Evolutionary conservation across 2,329 filamentous ascomycete species (phyloP).

Genomic region (Alternaria conjuncta): DNA sequence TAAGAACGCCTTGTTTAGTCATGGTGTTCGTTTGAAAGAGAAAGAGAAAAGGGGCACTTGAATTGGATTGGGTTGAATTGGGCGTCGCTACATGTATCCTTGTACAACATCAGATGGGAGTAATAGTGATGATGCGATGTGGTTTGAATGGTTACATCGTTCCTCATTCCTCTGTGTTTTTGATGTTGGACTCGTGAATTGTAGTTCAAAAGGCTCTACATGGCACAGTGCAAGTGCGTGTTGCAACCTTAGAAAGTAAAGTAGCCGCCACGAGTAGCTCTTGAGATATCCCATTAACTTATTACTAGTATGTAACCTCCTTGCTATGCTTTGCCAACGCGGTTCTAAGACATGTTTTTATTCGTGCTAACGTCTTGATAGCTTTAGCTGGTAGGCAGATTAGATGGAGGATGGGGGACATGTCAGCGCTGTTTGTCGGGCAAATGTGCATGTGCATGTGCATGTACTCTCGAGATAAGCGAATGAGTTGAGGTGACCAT

Average conservation of each 20-base stretch:
- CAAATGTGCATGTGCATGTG: no score
- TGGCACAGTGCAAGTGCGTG: not conserved
- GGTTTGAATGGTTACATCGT: not conserved
- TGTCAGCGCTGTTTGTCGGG: not conserved
- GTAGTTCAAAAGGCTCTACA: not conserved
- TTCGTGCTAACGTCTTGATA: not conserved
- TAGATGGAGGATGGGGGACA: not conserved
- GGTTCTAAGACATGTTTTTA: accelerated
- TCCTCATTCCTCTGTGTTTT: not conserved
- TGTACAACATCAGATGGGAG: not conserved
- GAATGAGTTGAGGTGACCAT: no score
- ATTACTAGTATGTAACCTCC: not conserved
- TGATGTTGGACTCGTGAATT: not conserved
- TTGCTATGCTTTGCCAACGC: not conserved
- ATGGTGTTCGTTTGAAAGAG: no score
- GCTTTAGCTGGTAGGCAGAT: no score
- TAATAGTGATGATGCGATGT: not conserved
- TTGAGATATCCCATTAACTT: not conserved
- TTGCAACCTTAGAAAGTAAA: not conserved
- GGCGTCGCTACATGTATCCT: not conserved
- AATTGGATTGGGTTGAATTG: not conserved
- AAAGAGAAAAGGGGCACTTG: not conserved
- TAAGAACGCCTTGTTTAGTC: not conserved
- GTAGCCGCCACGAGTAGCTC: not conserved
- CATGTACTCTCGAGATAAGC: no score